Base-by-base conservation (phyloP, 2,329 filamentous ascomycete genomes). In the Ceratocystis smalleyi region DNA sequence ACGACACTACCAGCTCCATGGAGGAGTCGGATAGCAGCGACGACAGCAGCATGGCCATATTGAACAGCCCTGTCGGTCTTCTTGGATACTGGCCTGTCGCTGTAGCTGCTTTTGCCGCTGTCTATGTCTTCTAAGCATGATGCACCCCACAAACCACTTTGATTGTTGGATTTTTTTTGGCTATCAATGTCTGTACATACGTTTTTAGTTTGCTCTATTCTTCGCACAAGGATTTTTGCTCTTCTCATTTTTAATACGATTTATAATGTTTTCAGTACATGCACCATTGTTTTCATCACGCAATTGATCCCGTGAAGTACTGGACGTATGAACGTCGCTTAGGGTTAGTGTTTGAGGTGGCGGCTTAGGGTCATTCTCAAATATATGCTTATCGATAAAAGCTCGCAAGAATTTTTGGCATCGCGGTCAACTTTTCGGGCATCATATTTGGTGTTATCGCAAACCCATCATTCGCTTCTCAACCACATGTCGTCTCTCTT, bases 1-100 rank as follows among this genome's bases (percentile, higher is more conserved):
- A 87, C 68, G 83, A 82, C 60, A 87, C 85, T 0, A 85, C 82
- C 32, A 0, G 77, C 79, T 0, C 67, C 76, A 32, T 24, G 17
- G 54, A 57, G 54, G 54, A 57, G 22, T 4, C 27, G 24, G 79
- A 77, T 6, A 35, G 27, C 27, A n/a, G 8, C 47, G 47, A 51
- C 7, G 47, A 51, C 6, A 27, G 40, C 30, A 74, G 72, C 15
- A 77, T 77, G 1, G 72, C 68, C 1, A 62, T 78, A 49, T 69
- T 75, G 1, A 70, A 12, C 27, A 17, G 24, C 10, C 54, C 40
- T 15, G 19, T 17, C n/a, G 24, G 77, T 66, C 69, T 74, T 0
- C 71, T 75, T 3, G 80, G 79, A 32, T 78, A 76, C 71, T 82
- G 79, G 80, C 80, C 81, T 0, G 74, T 76, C 1, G 72, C 75